Base-by-base conservation (phyloP, 2,329 filamentous ascomycete genomes). In the Neobulgaria alba region DNA sequence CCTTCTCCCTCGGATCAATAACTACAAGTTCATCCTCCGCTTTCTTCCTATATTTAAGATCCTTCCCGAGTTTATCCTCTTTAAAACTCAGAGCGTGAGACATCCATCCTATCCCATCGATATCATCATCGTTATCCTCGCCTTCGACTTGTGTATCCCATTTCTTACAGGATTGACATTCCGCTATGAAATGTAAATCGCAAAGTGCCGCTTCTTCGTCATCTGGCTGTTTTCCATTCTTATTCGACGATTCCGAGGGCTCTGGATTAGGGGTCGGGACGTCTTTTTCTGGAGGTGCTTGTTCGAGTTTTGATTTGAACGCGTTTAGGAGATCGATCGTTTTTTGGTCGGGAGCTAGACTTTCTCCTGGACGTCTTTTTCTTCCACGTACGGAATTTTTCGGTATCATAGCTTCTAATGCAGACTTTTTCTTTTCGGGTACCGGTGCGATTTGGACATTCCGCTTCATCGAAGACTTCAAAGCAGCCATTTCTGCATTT, bases 141-240 rank as follows among this genome's bases (percentile, higher is more conserved):
- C 69, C 71, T 9, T 66, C 63, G 12, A 52, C 53, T 26, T 64
- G 58, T 4, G 60, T 59, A 56, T 93, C 84, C 87, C 89, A 95
- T 0, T 82, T 76, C 43, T 77, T 79, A 61, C 92, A 96, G 33
- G 87, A 95, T 59, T 95, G 87, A 61, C 92, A 98, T 55, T 93
- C 85, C 36, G 84, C 85, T 48, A 98, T 93, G 62, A 96, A 98
- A 61, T 98, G 92, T 26, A 98, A 66, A 60, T 96, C 92, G 58
- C 92, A 98, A 3, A 93, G 70, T 36, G 73, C 73, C 2, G 78
- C 80, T 59, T 93, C 86, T 29, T 83, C 77, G 2, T 81, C 80
- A 14, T 72, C 71, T 46, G 58, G 61, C 3, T 60, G 55, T 21
- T 57, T 58, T 3, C 48, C 43, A 54, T 51, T 55, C 41, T 52